Percentiles rank a stretch among this genome's conserved stretches.
These are phyloP conservation scores for Falciphora oryzae DNA, from an alignment of 2,329 filamentous ascomycete species.

Conservation along the genomic window DNA sequence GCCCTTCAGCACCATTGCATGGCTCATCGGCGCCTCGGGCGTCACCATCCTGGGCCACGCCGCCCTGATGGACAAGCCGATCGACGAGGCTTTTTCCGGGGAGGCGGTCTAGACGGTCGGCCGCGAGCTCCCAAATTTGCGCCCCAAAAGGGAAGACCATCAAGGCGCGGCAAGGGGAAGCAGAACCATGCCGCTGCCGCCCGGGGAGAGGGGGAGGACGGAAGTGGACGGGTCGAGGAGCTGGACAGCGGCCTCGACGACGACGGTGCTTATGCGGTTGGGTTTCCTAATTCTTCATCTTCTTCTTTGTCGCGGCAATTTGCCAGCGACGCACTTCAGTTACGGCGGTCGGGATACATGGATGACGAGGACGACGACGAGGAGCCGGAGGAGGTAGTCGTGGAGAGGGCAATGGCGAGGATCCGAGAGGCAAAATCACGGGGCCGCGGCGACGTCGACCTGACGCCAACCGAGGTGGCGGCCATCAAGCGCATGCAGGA, in stretches of 20 bases:
- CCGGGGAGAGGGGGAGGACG: slow-evolving; percentile 42
- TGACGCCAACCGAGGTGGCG: slow-evolving; percentile 74
- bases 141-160: slow-evolving; percentile 99
- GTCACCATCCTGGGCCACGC: slow-evolving; percentile 94
- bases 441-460: slow-evolving; percentile 72
- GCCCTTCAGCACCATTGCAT: slow-evolving; percentile 78
- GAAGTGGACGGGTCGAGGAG: slow-evolving; percentile 53
- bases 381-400: slow-evolving; percentile 64
- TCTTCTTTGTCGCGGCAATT: slow-evolving; percentile 33
- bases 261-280: slow-evolving; percentile 49
- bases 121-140: slow-evolving; percentile 94
- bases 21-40: slow-evolving; percentile 92
- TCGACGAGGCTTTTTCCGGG: slow-evolving; percentile 99
- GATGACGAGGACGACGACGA: slow-evolving; percentile 35
- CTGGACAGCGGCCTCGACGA: slow-evolving; percentile 52
- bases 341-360: slow-evolving; percentile 32
- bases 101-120: slow-evolving; percentile 99
- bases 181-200: slow-evolving; percentile 30
- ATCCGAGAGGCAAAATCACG: slow-evolving; percentile 72
- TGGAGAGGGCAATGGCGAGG: slow-evolving; percentile 72
- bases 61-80: slow-evolving; percentile 93
- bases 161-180: slow-evolving; percentile 71
- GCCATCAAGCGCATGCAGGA: slow-evolving; percentile 66
- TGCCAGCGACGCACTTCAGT: slow-evolving; percentile 54
- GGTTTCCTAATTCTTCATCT: slow-evolving; percentile 28